These are phyloP conservation scores for Pichia sp. DNA, from an alignment of 1,139 yeast species.

Conservation along the genomic window DNA sequence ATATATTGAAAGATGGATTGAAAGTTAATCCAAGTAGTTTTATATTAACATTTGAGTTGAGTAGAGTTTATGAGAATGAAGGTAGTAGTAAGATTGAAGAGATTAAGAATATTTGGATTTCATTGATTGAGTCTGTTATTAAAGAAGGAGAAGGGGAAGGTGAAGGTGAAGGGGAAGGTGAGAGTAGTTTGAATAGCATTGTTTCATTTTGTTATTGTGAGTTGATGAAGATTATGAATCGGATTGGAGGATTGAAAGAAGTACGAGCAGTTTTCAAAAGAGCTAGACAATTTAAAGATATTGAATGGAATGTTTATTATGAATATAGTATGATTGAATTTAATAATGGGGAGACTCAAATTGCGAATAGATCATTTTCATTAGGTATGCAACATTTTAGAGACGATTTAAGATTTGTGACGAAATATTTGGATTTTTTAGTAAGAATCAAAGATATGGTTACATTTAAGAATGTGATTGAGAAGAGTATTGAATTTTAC, in stretches of 20 bases:
- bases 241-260: slow-evolving; percentile 61
- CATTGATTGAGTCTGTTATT: slow-evolving; percentile 35
- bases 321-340: slow-evolving; percentile 82
- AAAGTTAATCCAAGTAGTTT: slow-evolving; percentile 66
- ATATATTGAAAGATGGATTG: slow-evolving; percentile 49
- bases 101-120: slow-evolving; percentile 46
- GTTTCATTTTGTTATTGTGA: slow-evolving; percentile 48
- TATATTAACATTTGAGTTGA: slow-evolving; percentile 56
- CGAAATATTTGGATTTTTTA: slow-evolving; percentile 66
- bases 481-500: slow-evolving; percentile 47
- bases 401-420: slow-evolving; percentile 54
- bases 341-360: slow-evolving; percentile 52
- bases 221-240: slow-evolving; percentile 53
- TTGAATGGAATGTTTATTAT: slow-evolving; percentile 70
- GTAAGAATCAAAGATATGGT: slow-evolving; percentile 69
- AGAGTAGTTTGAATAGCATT: slow-evolving; percentile 22
- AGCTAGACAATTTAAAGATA: slow-evolving; percentile 43
- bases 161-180: slow-evolving; percentile 32
- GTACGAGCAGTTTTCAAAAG: slow-evolving; percentile 63
- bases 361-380: slow-evolving; percentile 74
- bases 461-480: slow-evolving; percentile 77
- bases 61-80: slow-evolving; percentile 55
- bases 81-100: slow-evolving; percentile 43
- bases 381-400: slow-evolving; percentile 58
- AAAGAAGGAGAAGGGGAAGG: background rate